Evolutionary conservation across 2,329 filamentous ascomycete species (phyloP).

Genomic region (Blastomyces silverae): DNA sequence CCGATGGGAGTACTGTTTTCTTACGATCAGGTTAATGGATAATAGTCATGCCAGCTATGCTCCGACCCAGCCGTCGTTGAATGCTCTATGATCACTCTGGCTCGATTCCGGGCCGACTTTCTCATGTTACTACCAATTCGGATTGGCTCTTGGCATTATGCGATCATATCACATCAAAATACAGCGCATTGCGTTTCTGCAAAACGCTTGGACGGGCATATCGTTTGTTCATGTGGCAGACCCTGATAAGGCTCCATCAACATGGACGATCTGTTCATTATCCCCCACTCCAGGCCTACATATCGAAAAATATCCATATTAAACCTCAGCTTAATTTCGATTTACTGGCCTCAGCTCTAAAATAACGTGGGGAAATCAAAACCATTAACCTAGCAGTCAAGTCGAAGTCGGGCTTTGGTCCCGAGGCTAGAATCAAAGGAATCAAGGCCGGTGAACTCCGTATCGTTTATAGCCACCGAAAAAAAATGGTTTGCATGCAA

Average conservation of each 20-base stretch:
- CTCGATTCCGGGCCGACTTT: not conserved
- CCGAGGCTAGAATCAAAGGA: not conserved
- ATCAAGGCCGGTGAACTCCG: not conserved
- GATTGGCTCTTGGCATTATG: not conserved
- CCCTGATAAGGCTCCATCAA: not conserved
- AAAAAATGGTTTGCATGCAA: not conserved
- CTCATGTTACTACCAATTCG: not conserved
- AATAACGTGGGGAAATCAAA: not conserved
- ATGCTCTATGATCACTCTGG: not conserved
- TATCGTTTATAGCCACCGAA: not conserved
- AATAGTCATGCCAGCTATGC: not conserved
- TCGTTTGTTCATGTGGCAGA: not conserved
- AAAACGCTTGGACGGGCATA: not conserved
- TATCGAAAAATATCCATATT: not conserved
- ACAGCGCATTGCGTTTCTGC: not conserved
- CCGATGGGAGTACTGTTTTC: not conserved
- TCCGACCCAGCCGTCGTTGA: not conserved
- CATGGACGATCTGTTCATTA: not conserved
- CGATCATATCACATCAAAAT: not conserved
- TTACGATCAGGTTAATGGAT: not conserved
- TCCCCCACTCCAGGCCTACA: not conserved
- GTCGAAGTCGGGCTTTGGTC: not conserved
- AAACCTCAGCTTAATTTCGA: not conserved
- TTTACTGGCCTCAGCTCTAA: not conserved
- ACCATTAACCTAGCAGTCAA: not conserved